phyloP scores from a whole-genome alignment of 129 eudicot genomes.

The Logfia minima region DNA sequence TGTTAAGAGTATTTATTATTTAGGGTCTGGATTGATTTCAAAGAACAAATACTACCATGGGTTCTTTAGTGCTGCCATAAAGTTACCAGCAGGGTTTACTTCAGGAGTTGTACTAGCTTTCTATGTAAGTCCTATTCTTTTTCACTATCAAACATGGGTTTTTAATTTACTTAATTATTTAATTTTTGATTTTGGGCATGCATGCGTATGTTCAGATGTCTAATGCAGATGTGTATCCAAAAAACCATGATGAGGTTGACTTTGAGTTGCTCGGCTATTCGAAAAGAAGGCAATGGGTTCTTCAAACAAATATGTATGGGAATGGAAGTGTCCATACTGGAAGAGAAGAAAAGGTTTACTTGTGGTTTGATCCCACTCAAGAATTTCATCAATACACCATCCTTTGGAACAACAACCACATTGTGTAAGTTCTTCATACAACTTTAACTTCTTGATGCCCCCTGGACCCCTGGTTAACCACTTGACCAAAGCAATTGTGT shows the following conservation, averaged over 20 bases:
- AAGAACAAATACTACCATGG: slow-evolving; percentile 78
- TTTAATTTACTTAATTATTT: too few species aligned
- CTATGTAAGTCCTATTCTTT: slow-evolving; percentile 52
- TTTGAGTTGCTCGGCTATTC: slow-evolving; percentile 87
- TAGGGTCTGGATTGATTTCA: slow-evolving; percentile 84
- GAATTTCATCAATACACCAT: slow-evolving; percentile 81
- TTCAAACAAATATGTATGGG: slow-evolving; percentile 90
- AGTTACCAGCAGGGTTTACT: slow-evolving; percentile 77
- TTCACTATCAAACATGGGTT: background rate
- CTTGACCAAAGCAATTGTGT: background rate
- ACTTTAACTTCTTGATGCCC: background rate
- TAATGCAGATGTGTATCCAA: slow-evolving; percentile 66
- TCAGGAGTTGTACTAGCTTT: slow-evolving; percentile 91
- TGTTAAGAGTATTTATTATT: too few species aligned
- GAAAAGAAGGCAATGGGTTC: slow-evolving; percentile 72
- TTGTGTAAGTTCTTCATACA: slow-evolving; percentile 58
- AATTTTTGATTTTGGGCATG: slow-evolving; percentile 18
- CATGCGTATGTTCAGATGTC: slow-evolving; percentile 58
- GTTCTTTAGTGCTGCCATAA: slow-evolving; percentile 83
- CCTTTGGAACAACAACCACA: slow-evolving; percentile 87
- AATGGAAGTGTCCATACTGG: slow-evolving; percentile 90
- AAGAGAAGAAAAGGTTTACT: slow-evolving; percentile 87
- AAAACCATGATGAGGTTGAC: slow-evolving; percentile 91
- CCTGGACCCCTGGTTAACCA: background rate
- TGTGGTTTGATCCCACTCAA: slow-evolving; percentile 89